phyloP scores from a whole-genome alignment of 306 rosid genomes.

The Gynostemma pentaphyllum region DNA sequence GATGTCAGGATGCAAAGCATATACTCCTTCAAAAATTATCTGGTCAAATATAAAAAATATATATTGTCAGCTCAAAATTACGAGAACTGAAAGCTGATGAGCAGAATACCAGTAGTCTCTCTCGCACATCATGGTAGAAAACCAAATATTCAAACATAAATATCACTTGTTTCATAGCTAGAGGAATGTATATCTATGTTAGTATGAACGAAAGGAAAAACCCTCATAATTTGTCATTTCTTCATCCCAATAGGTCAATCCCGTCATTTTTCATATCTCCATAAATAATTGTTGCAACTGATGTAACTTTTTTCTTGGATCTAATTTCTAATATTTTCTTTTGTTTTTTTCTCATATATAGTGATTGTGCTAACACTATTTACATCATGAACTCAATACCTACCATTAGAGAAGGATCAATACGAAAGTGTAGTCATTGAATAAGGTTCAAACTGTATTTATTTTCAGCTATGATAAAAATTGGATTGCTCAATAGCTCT shows the following conservation, averaged over 20 bases:
- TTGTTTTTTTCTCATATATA: neutral
- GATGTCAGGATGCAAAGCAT: constrained; percentile 95
- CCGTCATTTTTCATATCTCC: neutral
- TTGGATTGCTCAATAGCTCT: neutral
- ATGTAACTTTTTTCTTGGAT: neutral
- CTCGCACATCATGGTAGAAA: neutral
- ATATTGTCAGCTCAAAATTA: constrained; percentile 12
- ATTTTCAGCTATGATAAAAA: neutral
- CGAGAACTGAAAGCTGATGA: neutral
- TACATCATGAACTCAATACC: neutral
- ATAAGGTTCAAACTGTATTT: neutral
- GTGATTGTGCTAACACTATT: too few relatives aligned
- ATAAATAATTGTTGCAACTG: neutral
- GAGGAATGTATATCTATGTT: neutral
- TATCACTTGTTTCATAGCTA: neutral
- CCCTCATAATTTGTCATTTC: too few relatives aligned
- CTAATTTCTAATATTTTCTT: neutral
- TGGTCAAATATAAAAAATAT: constrained; percentile 27
- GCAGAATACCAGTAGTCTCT: neutral
- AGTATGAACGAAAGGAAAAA: too few relatives aligned
- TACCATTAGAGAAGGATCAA: neutral
- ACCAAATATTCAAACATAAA: neutral
- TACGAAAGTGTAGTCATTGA: neutral
- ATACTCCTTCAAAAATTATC: constrained; percentile 96
- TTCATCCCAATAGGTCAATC: neutral